Evolutionary conservation across 192 early-diverging fungal species (phyloP).

Genomic region (Coemansia sp.): DNA sequence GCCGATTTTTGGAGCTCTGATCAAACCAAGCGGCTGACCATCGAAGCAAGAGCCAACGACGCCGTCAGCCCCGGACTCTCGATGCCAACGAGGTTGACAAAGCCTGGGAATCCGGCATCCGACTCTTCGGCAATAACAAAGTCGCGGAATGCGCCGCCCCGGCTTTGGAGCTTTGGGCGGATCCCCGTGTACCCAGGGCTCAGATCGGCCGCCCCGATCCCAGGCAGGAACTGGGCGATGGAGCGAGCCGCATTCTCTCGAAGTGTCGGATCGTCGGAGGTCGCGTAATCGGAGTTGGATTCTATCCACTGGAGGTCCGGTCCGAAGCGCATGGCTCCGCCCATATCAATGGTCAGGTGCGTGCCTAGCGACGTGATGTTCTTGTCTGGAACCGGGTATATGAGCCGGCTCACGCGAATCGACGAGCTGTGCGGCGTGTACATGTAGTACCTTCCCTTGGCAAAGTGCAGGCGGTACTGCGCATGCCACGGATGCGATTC

Average conservation of each 20-base stretch:
- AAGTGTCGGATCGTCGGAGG: constrained; percentile 46
- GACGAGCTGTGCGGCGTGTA: constrained; percentile 27
- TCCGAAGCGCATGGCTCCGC: constrained; percentile 76
- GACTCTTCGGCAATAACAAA: constrained; percentile 72
- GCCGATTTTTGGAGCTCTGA: background rate
- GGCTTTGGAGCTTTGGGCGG: constrained; percentile 79
- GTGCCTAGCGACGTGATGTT: constrained; percentile 73
- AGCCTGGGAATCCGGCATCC: constrained; percentile 55
- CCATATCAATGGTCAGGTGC: constrained; percentile 80
- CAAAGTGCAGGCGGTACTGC: constrained; percentile 67
- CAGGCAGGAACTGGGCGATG: constrained; percentile 67
- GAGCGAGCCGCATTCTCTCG: constrained; percentile 56
- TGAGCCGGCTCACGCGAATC: constrained; percentile 59
- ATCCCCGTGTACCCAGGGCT: constrained; percentile 77
- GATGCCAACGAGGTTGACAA: constrained; percentile 80
- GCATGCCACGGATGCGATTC: constrained; percentile 22
- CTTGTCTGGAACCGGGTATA: constrained; percentile 81
- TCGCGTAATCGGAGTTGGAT: constrained; percentile 60
- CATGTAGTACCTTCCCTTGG: constrained; percentile 81
- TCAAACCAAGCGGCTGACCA: constrained; percentile 26
- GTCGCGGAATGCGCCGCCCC: constrained; percentile 72
- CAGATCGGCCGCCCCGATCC: constrained; percentile 61
- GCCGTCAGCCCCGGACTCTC: constrained; percentile 87
- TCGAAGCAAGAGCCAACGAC: constrained; percentile 72
- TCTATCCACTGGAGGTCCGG: constrained; percentile 72